Percentiles rank a stretch among this genome's conserved stretches.
Conservation (phyloP, 441 rosid genomes). For the Populus hybrid region DNA sequence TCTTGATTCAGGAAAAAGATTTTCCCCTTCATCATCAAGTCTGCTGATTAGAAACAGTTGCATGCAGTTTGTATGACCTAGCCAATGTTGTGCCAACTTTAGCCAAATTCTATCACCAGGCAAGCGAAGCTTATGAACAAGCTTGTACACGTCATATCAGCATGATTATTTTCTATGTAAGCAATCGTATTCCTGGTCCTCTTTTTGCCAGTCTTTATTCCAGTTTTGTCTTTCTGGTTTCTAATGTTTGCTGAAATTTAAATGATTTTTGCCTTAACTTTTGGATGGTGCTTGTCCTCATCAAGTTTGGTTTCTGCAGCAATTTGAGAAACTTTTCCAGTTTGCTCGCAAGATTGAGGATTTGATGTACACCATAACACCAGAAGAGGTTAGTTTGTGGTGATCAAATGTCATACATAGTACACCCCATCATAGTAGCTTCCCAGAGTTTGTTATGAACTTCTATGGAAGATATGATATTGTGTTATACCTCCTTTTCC, state of each 20-base stretch:
- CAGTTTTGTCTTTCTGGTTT: background rate
- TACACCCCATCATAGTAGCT: background rate
- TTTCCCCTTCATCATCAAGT: background rate
- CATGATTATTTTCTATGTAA: conserved; percentile 91
- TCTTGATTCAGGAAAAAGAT: background rate
- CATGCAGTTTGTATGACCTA: conserved; percentile 88
- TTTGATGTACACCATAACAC: conserved; percentile 88
- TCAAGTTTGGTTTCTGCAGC: conserved; percentile 50
- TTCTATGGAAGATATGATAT: background rate
- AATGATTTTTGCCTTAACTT: background rate
- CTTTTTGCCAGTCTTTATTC: background rate
- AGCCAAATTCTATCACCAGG: conserved; percentile 99
- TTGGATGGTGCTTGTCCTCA: conserved; percentile 10
- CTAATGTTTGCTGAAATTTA: background rate
- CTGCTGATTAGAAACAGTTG: conserved; percentile 32
- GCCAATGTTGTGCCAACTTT: conserved; percentile 96
- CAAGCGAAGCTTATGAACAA: conserved; percentile 97
- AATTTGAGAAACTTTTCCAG: conserved; percentile 93
- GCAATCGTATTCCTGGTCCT: conserved; percentile 23
- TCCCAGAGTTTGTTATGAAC: background rate
- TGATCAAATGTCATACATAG: background rate
- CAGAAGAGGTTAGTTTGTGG: conserved; percentile 76
- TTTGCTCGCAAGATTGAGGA: conserved; percentile 91
- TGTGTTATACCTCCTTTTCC: background rate
- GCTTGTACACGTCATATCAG: conserved; percentile 96